Evolutionary conservation across 2,329 filamentous ascomycete genomes (phyloP).

Genomic region (Blastomyces silverae): DNA sequence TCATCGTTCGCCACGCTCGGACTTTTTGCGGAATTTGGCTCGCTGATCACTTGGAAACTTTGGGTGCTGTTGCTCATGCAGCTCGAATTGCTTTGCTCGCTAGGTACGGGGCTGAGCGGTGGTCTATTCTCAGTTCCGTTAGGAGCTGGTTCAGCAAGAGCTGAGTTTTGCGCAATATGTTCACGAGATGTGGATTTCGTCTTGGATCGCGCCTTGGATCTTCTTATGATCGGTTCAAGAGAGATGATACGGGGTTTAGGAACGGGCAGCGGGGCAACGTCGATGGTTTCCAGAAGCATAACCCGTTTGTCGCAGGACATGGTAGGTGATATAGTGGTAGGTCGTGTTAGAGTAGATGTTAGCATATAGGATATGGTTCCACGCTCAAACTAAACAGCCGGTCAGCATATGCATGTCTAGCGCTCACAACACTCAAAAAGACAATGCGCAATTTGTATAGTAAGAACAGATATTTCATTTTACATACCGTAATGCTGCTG

Average conservation of each 20-base stretch:
- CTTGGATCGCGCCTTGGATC: conserved; percentile 51
- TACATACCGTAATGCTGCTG: conserved; percentile 88
- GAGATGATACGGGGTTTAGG: conserved; percentile 79
- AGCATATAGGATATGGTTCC: conserved; percentile 89
- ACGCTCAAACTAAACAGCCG: conserved; percentile 69
- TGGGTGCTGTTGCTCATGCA: conserved; percentile 58
- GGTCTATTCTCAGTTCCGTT: conserved; percentile 25
- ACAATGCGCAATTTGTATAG: conserved; percentile 11
- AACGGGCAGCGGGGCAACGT: conserved; percentile 66
- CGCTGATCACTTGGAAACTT: conserved; percentile 49
- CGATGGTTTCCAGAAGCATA: conserved; percentile 71
- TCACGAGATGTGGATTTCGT: conserved; percentile 41
- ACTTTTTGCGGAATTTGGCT: conserved; percentile 38
- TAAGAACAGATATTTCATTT: conserved; percentile 17
- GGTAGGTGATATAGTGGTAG: conserved; percentile 75
- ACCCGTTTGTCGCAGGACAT: conserved; percentile 75
- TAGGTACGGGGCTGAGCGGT: conserved; percentile 49
- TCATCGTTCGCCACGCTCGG: conserved; percentile 43
- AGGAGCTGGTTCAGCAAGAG: conserved; percentile 26
- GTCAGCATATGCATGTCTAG: conserved; percentile 14
- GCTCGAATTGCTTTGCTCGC: conserved; percentile 66
- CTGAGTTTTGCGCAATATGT: conserved; percentile 38
- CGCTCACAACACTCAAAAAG: neutral
- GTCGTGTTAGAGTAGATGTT: conserved; percentile 80
- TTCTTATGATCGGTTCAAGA: conserved; percentile 74